Percentiles rank a stretch among this genome's conserved stretches.
Evolutionary conservation across 1,284 basidiomycete species (phyloP).

Genomic region (Peniophora sp.): DNA sequence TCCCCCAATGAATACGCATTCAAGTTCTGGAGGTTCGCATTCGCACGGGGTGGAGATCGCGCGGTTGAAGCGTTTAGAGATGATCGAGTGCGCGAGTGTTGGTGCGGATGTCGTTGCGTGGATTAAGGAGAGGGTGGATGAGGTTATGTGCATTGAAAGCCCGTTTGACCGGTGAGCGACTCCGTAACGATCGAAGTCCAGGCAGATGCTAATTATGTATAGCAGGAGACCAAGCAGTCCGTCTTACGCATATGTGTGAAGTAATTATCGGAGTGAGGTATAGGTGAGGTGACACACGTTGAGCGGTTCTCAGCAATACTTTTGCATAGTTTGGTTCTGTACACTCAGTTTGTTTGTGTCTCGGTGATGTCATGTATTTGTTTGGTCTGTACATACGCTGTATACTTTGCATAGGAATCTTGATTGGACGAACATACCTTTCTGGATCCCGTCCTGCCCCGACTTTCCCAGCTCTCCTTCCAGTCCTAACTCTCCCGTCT

Average conservation of each 20-base stretch:
- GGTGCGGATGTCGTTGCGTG: constrained; percentile 60
- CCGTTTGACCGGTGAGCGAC: constrained; percentile 24
- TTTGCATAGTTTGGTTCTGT: no score
- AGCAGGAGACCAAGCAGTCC: constrained; percentile 12
- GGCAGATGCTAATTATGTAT: not conserved
- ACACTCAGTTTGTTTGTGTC: no score
- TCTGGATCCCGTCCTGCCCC: no score
- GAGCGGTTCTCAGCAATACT: no score
- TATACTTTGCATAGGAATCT: no score
- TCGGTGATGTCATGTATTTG: no score
- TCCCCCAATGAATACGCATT: constrained; percentile 33
- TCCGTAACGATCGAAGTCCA: constrained; percentile 1
- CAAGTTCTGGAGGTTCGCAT: constrained; percentile 8
- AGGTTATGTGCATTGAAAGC: constrained; percentile 53
- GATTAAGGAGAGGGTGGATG: constrained; percentile 49
- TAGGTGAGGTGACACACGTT: no score
- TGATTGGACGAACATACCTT: no score
- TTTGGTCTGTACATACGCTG: no score
- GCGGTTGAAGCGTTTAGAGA: constrained; percentile 46
- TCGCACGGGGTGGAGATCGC: constrained; percentile 23
- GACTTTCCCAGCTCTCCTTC: no score
- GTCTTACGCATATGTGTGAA: constrained; percentile 13
- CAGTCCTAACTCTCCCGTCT: no score
- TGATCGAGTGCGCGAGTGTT: constrained; percentile 54
- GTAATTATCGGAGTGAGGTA: no score